Base-by-base conservation (phyloP, 129 eudicot species). In the Ambrosia artemisiifolia region DNA sequence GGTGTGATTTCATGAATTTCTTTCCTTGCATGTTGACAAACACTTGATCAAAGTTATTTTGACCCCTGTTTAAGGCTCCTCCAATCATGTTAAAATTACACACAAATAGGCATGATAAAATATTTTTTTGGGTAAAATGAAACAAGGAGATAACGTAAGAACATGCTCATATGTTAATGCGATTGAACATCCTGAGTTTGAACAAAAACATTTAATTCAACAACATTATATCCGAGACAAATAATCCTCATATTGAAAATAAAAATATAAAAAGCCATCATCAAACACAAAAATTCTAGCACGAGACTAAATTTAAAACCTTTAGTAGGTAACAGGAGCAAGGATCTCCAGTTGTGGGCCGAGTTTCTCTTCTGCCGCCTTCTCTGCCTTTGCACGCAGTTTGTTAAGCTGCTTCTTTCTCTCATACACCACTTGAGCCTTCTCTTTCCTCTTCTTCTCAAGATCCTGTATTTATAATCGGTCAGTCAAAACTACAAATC, bases 361-460 rank as follows among this genome's bases (percentile, higher is more conserved):
- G 14, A 88, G 83, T 66, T 85, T 88, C 65, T 86, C 91, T 57
- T 83, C 96, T 1, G 87, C 96, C 6, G 68, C 86, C 75, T 86
- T 86, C 76, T 79, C 96, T 9, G 96, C 96, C 83, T 86, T 86
- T 1, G 83, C 81, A 13, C 77, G 80, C 61, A 89, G 50, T 43
- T 78, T 89, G 65, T 71, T 83, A 20, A 88, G 80, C 77, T 83
- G 88, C 85, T 85, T 88, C 91, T 80, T 88, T 85, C 84, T 89
- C 80, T 86, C 87, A 32, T 89, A 89, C 47, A 78, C 81, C 8
- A 71, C 92, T 79, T 86, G 89, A 1, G 92, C 76, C 50, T 85
- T 84, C 67, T 86, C 92, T 24, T 89, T 89, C 81, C 96, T 86
- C 88, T 89, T 89, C 67, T 82, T 71, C 79, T 89, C 96, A n/a